Conservation (phyloP, 176 grass and related monocot genomes). For the Ananas comosus region DNA sequence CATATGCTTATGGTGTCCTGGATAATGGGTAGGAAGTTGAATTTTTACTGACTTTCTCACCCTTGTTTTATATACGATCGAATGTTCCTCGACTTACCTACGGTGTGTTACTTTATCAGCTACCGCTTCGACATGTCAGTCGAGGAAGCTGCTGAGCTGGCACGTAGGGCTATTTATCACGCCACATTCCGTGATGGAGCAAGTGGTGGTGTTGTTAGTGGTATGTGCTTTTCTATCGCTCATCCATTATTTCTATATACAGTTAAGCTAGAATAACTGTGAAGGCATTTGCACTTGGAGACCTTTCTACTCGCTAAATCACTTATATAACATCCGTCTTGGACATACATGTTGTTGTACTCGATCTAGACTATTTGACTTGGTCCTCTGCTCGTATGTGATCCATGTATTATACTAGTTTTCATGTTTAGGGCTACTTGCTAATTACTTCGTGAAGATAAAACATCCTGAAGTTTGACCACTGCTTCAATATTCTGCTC, state of each 20-base stretch:
- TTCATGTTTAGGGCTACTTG: too few species aligned
- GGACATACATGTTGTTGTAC: too few species aligned
- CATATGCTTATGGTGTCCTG: conserved; percentile 84
- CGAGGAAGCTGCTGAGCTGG: conserved; percentile 73
- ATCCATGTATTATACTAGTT: too few species aligned
- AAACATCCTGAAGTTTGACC: too few species aligned
- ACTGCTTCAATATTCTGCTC: background rate
- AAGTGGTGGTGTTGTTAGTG: conserved; percentile 83
- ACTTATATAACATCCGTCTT: too few species aligned
- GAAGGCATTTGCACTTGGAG: too few species aligned
- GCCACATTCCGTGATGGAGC: conserved; percentile 88
- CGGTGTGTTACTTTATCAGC: conserved; percentile 31
- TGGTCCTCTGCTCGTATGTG: too few species aligned
- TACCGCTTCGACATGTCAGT: conserved; percentile 70
- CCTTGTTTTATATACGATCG: background rate
- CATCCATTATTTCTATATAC: too few species aligned
- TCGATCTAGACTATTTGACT: too few species aligned
- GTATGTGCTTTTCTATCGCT: conserved; percentile 27
- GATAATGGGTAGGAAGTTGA: conserved; percentile 55
- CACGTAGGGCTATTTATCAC: conserved; percentile 74
- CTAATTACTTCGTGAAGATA: too few species aligned
- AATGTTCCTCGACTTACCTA: conserved; percentile 5
- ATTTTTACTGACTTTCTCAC: background rate
- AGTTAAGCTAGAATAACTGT: too few species aligned
- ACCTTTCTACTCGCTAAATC: too few species aligned